These are phyloP conservation scores for Setaria italica DNA, from an alignment of 202 grass and related monocot genomes.

Conservation along the genomic window DNA sequence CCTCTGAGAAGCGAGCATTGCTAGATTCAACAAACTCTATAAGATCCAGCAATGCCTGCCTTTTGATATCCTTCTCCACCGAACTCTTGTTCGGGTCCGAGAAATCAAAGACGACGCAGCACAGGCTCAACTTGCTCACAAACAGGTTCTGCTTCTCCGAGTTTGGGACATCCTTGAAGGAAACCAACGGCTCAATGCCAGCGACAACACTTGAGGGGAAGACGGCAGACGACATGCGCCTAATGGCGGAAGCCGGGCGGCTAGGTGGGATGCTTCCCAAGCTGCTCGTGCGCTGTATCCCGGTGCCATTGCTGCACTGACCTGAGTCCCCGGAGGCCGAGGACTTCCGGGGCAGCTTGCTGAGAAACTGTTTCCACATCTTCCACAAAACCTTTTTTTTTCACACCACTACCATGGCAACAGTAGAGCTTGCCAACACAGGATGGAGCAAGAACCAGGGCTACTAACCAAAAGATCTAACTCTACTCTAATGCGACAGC, in stretches of 20 bases:
- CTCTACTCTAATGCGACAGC: not conserved
- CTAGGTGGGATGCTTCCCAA: constrained; percentile 41
- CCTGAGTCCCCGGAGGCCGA: constrained; percentile 51
- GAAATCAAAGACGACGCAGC: constrained; percentile 88
- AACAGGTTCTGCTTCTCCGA: constrained; percentile 83
- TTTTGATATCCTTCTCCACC: constrained; percentile 88
- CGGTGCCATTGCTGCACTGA: constrained; percentile 48
- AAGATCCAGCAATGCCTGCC: constrained; percentile 83
- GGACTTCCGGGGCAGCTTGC: constrained; percentile 85
- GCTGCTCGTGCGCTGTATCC: constrained; percentile 69
- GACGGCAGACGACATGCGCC: constrained; percentile 90
- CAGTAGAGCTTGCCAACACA: constrained; percentile 15
- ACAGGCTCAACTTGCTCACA: constrained; percentile 85
- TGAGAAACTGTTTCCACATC: constrained; percentile 94
- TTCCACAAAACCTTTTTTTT: constrained; percentile 8
- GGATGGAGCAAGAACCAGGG: not conserved
- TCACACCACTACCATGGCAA: constrained; percentile 46
- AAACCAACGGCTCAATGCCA: constrained; percentile 84
- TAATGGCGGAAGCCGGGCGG: constrained; percentile 64
- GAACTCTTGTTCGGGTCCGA: constrained; percentile 78
- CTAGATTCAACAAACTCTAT: constrained; percentile 71
- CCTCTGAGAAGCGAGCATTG: constrained; percentile 60
- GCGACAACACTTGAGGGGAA: constrained; percentile 92
- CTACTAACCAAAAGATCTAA: constrained; percentile 25
- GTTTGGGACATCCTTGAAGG: constrained; percentile 88